Base-by-base conservation (phyloP, 176 grass and related monocot genomes). In the Pontederia paniculata region DNA sequence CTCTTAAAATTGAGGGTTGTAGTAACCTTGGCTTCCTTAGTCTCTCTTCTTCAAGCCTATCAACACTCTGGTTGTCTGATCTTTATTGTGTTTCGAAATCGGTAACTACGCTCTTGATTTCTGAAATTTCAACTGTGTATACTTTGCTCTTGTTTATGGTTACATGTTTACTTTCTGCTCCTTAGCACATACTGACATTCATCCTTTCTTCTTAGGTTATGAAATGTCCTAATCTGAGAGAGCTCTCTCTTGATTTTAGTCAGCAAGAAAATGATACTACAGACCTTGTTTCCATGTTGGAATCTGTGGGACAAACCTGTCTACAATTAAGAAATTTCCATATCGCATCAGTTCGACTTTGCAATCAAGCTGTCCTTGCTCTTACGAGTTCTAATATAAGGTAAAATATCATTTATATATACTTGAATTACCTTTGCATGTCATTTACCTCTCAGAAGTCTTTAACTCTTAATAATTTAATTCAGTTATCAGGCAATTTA, bases 181-280 rank as follows among this genome's bases (percentile, higher is more conserved):
- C 55, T 58, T 6, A 13, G 12, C 37, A 31, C 12, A 31, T 37
- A 18, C 28, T 37, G 28, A 37, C 28, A n/a, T n/a, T 14, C 50
- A 69, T 66, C 23, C 23, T 54, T 78, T 76, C 51, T 9, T 64
- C 79, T 22, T 54, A 91, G 93, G 80, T 79, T 62, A 74, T 98
- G 22, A 98, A 91, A 70, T 98, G 86, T 58, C 80, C 80, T 47
- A 91, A 88, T 65, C 65, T 98, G 75, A 88, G 60, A 17, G 83
- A 88, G 21, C 58, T 98, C 21, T 88, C 83, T 43, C 61, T 98
- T 55, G 61, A 59, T 45, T 98, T 98, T 69, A 28, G 52, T 20
- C 58, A 62, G 63, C 75, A 82, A 77, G 74, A 86, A 71, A 84
- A 82, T 55, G 77, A 97, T 66, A 82, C 83, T 42, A 91, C 83